Percentiles rank a stretch among this genome's conserved stretches.
Evolutionary conservation across 1,284 basidiomycete species (phyloP).

Genomic region (Fomitopsis pinicola): DNA sequence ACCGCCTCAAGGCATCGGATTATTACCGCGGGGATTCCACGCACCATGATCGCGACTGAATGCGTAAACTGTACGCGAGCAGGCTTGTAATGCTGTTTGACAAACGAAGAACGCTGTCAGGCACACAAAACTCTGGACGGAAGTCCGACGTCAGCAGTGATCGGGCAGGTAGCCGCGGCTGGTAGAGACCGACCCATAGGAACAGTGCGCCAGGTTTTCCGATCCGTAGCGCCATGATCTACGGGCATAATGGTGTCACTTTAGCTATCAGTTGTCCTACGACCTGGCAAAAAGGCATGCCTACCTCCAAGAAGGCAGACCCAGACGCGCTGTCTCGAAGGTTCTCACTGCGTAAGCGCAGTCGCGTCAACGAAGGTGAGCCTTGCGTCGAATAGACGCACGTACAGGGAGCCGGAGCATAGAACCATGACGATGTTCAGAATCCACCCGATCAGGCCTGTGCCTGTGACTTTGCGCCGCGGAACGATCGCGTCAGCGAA

Average conservation of each 20-base stretch:
- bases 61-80: slow-evolving; percentile 84
- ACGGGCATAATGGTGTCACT: slow-evolving; percentile 6
- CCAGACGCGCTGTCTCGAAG: slow-evolving; percentile 58
- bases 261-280: background rate
- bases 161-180: slow-evolving; percentile 3
- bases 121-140: slow-evolving; percentile 61
- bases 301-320: slow-evolving; percentile 65
- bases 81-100: slow-evolving; percentile 81
- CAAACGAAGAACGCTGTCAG: slow-evolving; percentile 81
- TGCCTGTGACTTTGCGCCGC: slow-evolving; percentile 61
- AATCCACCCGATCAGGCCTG: slow-evolving; percentile 80
- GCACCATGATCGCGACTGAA: slow-evolving; percentile 81
- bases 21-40: slow-evolving; percentile 4
- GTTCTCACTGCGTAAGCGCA: slow-evolving; percentile 38
- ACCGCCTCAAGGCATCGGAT: background rate
- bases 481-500: background rate
- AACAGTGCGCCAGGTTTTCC: slow-evolving; percentile 69
- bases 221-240: slow-evolving; percentile 75
- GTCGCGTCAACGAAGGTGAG: slow-evolving; percentile 1
- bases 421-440: slow-evolving; percentile 82
- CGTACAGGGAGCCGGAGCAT: slow-evolving; percentile 70
- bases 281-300: slow-evolving; percentile 6
- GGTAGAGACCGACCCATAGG: slow-evolving; percentile 55
- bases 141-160: background rate
- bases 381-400: slow-evolving; percentile 5